Evolutionary conservation across 768 basidiomycete genomes (phyloP).

Genomic region (Collybia sordida): DNA sequence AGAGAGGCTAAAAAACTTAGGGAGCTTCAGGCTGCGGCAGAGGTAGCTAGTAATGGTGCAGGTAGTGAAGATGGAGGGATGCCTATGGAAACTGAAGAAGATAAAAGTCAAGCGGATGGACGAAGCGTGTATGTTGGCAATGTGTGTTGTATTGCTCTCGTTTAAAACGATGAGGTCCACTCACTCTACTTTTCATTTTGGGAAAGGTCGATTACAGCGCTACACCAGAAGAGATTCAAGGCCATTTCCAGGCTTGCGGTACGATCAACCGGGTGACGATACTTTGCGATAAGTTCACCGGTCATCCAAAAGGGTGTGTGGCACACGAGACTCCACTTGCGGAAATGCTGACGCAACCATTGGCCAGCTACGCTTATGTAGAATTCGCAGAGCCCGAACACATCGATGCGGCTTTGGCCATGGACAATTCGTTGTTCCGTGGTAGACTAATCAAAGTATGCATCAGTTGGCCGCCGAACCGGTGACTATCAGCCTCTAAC

Average conservation of each 20-base stretch:
- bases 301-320: slow-evolving; percentile 93
- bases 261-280: slow-evolving; percentile 99
- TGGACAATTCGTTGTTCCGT: slow-evolving; percentile 96
- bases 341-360: slow-evolving; percentile 5
- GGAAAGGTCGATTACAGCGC: slow-evolving; percentile 93
- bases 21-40: slow-evolving; percentile 81
- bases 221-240: slow-evolving; percentile 97
- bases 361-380: slow-evolving; percentile 89
- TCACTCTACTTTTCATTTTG: slow-evolving; percentile 8
- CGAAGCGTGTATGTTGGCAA: slow-evolving; percentile 96
- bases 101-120: slow-evolving; percentile 74
- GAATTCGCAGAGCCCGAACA: slow-evolving; percentile 95
- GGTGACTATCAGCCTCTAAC: neutral
- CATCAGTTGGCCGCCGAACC: neutral
- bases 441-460: slow-evolving; percentile 88
- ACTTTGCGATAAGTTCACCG: slow-evolving; percentile 99
- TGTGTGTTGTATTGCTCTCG: slow-evolving; percentile 48
- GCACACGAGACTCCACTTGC: slow-evolving; percentile 4
- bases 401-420: slow-evolving; percentile 85
- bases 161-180: slow-evolving; percentile 7
- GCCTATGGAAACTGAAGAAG: slow-evolving; percentile 81
- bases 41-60: slow-evolving; percentile 49
- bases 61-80: slow-evolving; percentile 44
- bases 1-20: slow-evolving; percentile 84
- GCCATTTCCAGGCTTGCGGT: slow-evolving; percentile 95